Evolutionary conservation across 2,329 filamentous ascomycete species (phyloP), one percentile per base, ranked within the genome.

Genomic region (Phyllosticta citrichinensis): DNA sequence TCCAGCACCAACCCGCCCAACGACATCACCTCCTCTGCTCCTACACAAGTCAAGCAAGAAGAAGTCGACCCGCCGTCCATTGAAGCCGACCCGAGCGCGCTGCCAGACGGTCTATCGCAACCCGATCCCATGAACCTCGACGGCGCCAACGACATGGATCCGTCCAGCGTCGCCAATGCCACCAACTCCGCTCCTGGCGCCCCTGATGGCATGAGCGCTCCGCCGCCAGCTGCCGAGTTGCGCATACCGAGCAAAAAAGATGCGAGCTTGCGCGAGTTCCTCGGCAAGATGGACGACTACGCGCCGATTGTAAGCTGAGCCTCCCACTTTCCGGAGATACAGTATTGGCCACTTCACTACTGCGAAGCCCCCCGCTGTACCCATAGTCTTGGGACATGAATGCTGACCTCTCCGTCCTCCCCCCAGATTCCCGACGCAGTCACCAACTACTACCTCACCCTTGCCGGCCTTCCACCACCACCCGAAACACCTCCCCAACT

Each of bases 231-330:
- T 20, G 74, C 80, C 52, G 87, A 89, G 62, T 75, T 85, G 51
- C 84, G 83, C 69, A 78, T 89, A 65, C 86, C 88, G 1, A 87
- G 87, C 58, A 90, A 91, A 73, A 97, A 97, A 76, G 94, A 99
- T 76, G 87, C 88, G 20, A 96, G 89, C 50, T 78, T 99, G 66
- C 88, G 92, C 70, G 93, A 97, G 75, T 97, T 99, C 71, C 76
- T 99, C 19, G 83, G 83, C 65, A 97, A 96, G 80, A 97, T 99
- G 87, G 94, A 99, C 72, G 94, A 99, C 70, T 97, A 94, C 76
- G 91, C 94, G 63, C 94, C 94, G 11, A 96, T 99, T 69, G 92
- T 97, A 82, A 65, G 88, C 78, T 55, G 35, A 25, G 19, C 11
- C 33, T 53, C 53, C 54, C 30, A 35, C 11, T 51, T 8, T 20